Evolutionary conservation across 169 alveolate species (phyloP), one percentile per base, ranked within the genome.

Genomic region (Cyclospora cayetanensis): DNA sequence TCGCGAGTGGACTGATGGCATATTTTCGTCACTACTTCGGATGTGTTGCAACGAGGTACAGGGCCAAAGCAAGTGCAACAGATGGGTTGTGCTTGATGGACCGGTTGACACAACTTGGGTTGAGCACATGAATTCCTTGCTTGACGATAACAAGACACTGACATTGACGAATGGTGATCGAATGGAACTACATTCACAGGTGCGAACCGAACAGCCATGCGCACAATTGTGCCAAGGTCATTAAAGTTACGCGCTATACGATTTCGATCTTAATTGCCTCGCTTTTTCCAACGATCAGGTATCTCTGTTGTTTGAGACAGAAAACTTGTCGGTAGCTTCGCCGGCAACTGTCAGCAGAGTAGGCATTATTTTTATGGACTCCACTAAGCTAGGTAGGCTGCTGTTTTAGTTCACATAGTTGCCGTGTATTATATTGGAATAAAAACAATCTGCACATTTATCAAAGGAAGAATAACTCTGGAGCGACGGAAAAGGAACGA

Each of bases 321-420:
- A 98, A 94, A 99, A 97, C 95, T 95, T 98, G 87, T 94, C 97
- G 92, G 97, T 97, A 91, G 99, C 99, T 12, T 97, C 99, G 11
- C 99, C 99, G 29, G 99, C 99, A 41, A 98, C 99, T 5, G 99
- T 97, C 46, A 96, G 98, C 29, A 95, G 99, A 86, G 99, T 99
- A 15, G 99, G 98, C 60, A 98, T 98, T 98, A 97, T 97, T 88
- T 98, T 95, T 93, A 92, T 98, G 93, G 99, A 98, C 65, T 96
- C 96, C 35, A 94, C 95, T 42, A 98, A 97, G 65, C 95, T 97
- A 20, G 99, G 99, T 12, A 93, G 94, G 95, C 92, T 93, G 91
- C 97, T 97, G 2, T 42, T 43, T 60, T 31, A 20, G 0, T 46
- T n/a, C n/a, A n/a, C n/a, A n/a, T n/a, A n/a, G n/a, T n/a, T n/a